Evolutionary conservation across 192 early-diverging fungal species (phyloP).

Genomic region (Cetraspora pellucida): DNA sequence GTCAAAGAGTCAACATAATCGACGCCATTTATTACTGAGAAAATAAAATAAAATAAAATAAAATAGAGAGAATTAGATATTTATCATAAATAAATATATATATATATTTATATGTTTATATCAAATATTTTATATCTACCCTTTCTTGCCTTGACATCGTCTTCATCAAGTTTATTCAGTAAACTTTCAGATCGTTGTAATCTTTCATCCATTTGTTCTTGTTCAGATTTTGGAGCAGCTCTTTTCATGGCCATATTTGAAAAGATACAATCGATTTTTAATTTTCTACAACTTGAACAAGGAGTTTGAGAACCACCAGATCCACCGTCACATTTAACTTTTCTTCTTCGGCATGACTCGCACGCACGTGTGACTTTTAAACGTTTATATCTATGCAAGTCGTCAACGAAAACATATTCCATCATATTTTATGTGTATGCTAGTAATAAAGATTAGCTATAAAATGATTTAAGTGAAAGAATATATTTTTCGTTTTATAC

Average conservation of each 20-base stretch:
- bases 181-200: constrained; percentile 29
- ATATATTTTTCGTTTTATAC: too few species aligned
- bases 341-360: constrained; percentile 67
- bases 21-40: constrained; percentile 14
- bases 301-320: constrained; percentile 48
- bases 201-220: constrained; percentile 33
- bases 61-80: neutral
- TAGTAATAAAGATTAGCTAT: too few species aligned
- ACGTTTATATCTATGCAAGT: constrained; percentile 36
- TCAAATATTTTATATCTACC: neutral
- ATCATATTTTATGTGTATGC: neutral
- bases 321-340: constrained; percentile 71
- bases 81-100: too few species aligned
- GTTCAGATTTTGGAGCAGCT: constrained; percentile 26
- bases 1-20: constrained; percentile 29
- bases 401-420: constrained; percentile 35
- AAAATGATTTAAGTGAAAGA: too few species aligned
- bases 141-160: constrained; percentile 13
- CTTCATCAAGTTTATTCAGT: constrained; percentile 30
- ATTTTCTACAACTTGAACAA: constrained; percentile 33
- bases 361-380: constrained; percentile 44
- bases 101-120: too few species aligned
- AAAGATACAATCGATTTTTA: constrained; percentile 32
- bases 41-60: neutral
- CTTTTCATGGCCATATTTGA: constrained; percentile 33